phyloP scores from a whole-genome alignment of 345 rosid species.

The Eutrema japonicum region DNA sequence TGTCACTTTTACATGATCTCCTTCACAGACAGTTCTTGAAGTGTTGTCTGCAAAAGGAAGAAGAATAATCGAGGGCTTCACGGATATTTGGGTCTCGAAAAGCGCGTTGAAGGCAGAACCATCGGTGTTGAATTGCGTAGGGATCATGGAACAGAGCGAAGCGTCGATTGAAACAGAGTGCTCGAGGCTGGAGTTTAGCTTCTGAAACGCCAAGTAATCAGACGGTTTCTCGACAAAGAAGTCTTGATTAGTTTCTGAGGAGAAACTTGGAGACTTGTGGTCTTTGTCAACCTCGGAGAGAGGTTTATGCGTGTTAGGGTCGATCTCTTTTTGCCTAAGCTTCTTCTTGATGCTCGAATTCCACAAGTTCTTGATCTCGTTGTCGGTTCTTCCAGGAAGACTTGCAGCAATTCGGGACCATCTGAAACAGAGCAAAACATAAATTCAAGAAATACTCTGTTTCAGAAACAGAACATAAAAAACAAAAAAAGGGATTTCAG shows the following conservation, averaged over 20 bases:
- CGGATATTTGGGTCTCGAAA: slow-evolving; percentile 46
- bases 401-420: slow-evolving; percentile 41
- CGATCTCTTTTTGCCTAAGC: slow-evolving; percentile 28
- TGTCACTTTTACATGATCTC: not conserved
- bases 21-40: slow-evolving; percentile 16
- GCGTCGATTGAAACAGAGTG: slow-evolving; percentile 35
- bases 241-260: slow-evolving; percentile 45
- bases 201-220: slow-evolving; percentile 59
- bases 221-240: slow-evolving; percentile 41
- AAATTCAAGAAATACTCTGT: not conserved
- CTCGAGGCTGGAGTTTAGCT: slow-evolving; percentile 45
- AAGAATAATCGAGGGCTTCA: slow-evolving; percentile 55
- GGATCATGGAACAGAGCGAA: slow-evolving; percentile 45
- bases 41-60: slow-evolving; percentile 48
- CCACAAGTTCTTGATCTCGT: slow-evolving; percentile 43
- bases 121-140: slow-evolving; percentile 14
- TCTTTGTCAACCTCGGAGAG: slow-evolving; percentile 36
- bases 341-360: slow-evolving; percentile 41
- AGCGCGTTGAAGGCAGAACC: slow-evolving; percentile 33
- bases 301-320: slow-evolving; percentile 40
- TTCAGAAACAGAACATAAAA: not conserved
- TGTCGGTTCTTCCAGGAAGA: slow-evolving; percentile 44
- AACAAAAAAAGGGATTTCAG: not conserved
- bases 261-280: slow-evolving; percentile 36
- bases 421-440: slow-evolving; percentile 16